phyloP scores from a whole-genome alignment of 106 monocot genomes.

The Dioscorea alata region DNA sequence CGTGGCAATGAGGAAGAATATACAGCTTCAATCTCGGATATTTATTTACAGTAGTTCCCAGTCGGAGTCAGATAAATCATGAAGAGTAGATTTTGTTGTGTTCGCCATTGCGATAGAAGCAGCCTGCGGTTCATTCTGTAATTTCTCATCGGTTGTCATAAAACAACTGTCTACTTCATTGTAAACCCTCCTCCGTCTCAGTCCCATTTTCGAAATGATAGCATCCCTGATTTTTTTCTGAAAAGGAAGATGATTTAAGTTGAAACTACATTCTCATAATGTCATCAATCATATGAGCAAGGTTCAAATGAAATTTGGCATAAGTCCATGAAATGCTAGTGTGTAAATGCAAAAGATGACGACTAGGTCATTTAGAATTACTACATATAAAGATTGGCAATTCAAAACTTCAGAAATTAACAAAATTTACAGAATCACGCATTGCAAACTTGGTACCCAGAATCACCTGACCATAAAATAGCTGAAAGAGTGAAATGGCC shows the following conservation, averaged over 20 bases:
- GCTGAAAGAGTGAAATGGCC: too few species aligned
- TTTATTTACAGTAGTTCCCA: conserved; percentile 25
- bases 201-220: background rate
- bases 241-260: background rate
- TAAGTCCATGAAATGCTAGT: background rate
- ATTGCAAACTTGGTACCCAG: too few species aligned
- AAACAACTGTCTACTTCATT: background rate
- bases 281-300: too few species aligned
- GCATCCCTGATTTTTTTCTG: conserved; percentile 8
- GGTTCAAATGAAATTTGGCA: too few species aligned
- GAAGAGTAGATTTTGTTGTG: too few species aligned
- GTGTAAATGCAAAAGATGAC: background rate
- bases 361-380: background rate
- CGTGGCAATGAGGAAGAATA: background rate
- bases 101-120: background rate
- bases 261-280: background rate
- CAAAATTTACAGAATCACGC: too few species aligned
- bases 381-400: background rate
- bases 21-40: background rate
- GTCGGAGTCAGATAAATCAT: conserved; percentile 13
- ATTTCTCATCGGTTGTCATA: background rate
- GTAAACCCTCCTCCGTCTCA: background rate
- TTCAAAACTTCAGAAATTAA: background rate
- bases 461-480: too few species aligned
- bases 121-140: background rate